These are phyloP conservation scores for Sporisorium sorghi DNA, from an alignment of 1,284 basidiomycete species.

Conservation along the genomic window DNA sequence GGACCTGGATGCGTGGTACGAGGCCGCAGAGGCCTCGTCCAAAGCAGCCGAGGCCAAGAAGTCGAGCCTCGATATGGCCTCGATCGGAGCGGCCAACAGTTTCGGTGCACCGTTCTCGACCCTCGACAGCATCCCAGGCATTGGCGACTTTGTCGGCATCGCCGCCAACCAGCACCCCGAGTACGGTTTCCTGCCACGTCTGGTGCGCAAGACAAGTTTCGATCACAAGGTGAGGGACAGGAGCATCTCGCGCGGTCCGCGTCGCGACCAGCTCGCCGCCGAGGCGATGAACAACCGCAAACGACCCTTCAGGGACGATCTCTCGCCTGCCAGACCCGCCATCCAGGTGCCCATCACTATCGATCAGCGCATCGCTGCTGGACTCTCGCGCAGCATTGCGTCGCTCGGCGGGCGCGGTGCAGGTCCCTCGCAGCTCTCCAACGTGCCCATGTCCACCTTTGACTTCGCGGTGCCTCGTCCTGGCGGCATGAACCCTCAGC, in stretches of 20 bases:
- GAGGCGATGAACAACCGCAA: slow-evolving; percentile 57
- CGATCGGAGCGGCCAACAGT: slow-evolving; percentile 59
- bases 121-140: slow-evolving; percentile 66
- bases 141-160: slow-evolving; percentile 65
- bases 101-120: slow-evolving; percentile 59
- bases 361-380: slow-evolving; percentile 66
- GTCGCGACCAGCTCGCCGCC: slow-evolving; percentile 39
- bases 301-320: slow-evolving; percentile 61
- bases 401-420: slow-evolving; percentile 45
- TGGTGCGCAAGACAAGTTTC: slow-evolving; percentile 68
- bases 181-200: slow-evolving; percentile 66
- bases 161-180: slow-evolving; percentile 67
- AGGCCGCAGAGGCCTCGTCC: slow-evolving; percentile 22
- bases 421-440: slow-evolving; percentile 35
- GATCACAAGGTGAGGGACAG: slow-evolving; percentile 68
- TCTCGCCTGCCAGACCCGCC: slow-evolving; percentile 58
- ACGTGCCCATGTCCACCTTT: slow-evolving; percentile 55
- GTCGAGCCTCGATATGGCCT: slow-evolving; percentile 57
- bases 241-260: slow-evolving; percentile 61
- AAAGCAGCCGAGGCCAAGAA: slow-evolving; percentile 36
- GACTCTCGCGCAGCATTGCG: slow-evolving; percentile 64
- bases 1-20: slow-evolving; percentile 41
- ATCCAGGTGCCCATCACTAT: slow-evolving; percentile 57
- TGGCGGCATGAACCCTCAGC: slow-evolving; percentile 19
- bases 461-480: slow-evolving; percentile 58